Percentiles rank a stretch among this genome's conserved stretches.
Evolutionary conservation across 805 yeast genomes (phyloP).

Genomic region (Starmerella kuoi): DNA sequence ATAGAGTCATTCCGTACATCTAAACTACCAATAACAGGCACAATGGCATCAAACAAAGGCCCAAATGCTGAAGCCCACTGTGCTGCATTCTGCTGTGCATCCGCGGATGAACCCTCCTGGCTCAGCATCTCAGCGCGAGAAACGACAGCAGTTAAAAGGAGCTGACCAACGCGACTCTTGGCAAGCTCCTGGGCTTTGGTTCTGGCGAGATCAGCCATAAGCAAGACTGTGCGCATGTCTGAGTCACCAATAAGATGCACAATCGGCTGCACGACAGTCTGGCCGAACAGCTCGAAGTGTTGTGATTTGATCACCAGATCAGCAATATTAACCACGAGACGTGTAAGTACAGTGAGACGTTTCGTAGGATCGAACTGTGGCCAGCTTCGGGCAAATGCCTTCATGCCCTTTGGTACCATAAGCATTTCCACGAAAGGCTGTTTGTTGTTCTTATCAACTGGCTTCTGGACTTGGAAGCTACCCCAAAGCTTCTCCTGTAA

Average conservation of each 20-base stretch:
- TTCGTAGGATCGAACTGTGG: slow-evolving; percentile 69
- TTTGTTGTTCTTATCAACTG: slow-evolving; percentile 24
- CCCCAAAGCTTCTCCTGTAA: slow-evolving; percentile 50
- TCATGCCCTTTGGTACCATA: slow-evolving; percentile 76
- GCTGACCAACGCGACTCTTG: slow-evolving; percentile 66
- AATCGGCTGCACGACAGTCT: slow-evolving; percentile 69
- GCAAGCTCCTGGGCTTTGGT: slow-evolving; percentile 47
- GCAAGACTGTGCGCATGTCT: slow-evolving; percentile 64
- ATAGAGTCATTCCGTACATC: slow-evolving; percentile 62
- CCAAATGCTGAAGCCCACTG: slow-evolving; percentile 76
- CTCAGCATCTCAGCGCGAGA: slow-evolving; percentile 85
- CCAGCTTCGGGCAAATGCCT: slow-evolving; percentile 76
- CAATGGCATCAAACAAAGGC: slow-evolving; percentile 63
- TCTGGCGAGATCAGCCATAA: slow-evolving; percentile 56
- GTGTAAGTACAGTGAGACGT: slow-evolving; percentile 61
- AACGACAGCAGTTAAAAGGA: slow-evolving; percentile 75
- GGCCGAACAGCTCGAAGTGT: slow-evolving; percentile 42
- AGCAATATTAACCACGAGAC: slow-evolving; percentile 68
- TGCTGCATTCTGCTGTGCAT: slow-evolving; percentile 32
- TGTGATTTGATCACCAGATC: slow-evolving; percentile 53
- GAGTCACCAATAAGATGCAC: slow-evolving; percentile 77
- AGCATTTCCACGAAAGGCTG: slow-evolving; percentile 77
- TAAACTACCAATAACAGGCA: slow-evolving; percentile 60
- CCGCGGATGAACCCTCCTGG: slow-evolving; percentile 43
- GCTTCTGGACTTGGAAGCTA: slow-evolving; percentile 44